Conservation (phyloP, 1,284 basidiomycete genomes). For the Austropuccinia psidii region DNA sequence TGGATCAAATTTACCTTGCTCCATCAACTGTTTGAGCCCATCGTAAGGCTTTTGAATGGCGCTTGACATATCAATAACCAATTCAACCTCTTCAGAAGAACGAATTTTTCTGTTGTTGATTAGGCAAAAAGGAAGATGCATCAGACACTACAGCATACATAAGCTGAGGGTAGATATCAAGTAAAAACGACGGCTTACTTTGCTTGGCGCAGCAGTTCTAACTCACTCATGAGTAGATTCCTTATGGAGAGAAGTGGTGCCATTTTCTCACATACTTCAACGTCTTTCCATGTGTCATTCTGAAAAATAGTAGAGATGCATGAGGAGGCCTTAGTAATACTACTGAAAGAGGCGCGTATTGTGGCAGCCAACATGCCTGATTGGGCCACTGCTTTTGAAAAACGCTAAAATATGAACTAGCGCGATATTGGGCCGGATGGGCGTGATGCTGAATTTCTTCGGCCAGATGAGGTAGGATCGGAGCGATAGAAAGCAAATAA, state of each 20-base stretch:
- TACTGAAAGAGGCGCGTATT: neutral
- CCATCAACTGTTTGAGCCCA: neutral
- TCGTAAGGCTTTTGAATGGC: neutral
- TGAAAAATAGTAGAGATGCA: neutral
- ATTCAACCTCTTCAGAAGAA: constrained; percentile 18
- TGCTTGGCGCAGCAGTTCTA: constrained; percentile 27
- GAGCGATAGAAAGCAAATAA: constrained; percentile 68
- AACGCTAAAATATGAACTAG: neutral
- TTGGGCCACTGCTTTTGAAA: constrained; percentile 26
- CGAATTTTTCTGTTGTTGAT: constrained; percentile 7
- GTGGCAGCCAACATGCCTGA: neutral
- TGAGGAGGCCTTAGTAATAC: neutral
- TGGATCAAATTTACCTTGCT: neutral
- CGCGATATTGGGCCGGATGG: too few relatives aligned
- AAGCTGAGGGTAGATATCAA: too few relatives aligned
- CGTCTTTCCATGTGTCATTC: constrained; percentile 22
- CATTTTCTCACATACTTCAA: neutral
- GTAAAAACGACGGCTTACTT: constrained; percentile 11
- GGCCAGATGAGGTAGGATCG: constrained; percentile 80
- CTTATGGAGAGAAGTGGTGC: constrained; percentile 4
- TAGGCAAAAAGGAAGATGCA: neutral
- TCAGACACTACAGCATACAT: neutral
- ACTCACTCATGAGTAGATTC: constrained; percentile 10
- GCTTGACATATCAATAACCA: constrained; percentile 20
- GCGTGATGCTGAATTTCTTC: too few relatives aligned